Base-by-base conservation (phyloP, 2,329 filamentous ascomycete species). In the Paracorniculantispora psalliotae region DNA sequence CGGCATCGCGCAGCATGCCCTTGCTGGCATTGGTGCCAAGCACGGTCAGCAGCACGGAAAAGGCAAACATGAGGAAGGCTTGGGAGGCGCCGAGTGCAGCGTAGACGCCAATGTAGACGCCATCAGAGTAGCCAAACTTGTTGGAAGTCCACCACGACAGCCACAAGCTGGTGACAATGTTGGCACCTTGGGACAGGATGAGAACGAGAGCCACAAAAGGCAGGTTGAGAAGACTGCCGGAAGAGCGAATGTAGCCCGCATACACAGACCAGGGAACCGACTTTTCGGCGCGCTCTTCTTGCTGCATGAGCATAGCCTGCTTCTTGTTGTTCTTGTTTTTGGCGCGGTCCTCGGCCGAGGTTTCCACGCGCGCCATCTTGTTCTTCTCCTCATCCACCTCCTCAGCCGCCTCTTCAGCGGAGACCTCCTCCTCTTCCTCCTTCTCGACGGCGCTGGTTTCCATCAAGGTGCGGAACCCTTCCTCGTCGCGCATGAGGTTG, bases 141-240 rank as follows among this genome's bases (percentile, higher is more conserved):
- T 91, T 75, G 1, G 89, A 90, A 0, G 91, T 96, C 93, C 93
- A 97, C 76, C 87, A 97, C 0, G 92, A 94, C 1, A 97, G 82
- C 93, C 93, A 97, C 57, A 97, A 75, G 67, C 89, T 92, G 13
- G 92, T 96, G 64, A 85, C 81, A 63, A 97, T 93, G 68, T 96
- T 97, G 62, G 89, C 83, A 9, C 87, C 91, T 68, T 96, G 92
- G 0, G 90, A 86, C 12, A 92, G 68, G 6, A 90, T 71, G 12
- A 96, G 79, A 3, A 91, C 72, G 25, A 85, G 60, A 4, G 83
- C 39, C 4, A 91, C 71, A 4, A 93, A 71, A 0, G 88, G 82
- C 1, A 85, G 88, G 61, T 90, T 87, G 63, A 89, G 73, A 8
- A 90, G 78, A 10, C 85, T 84, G 4, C 90, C 90, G 0, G 90